These are phyloP conservation scores for Grigorovia transvaalensis DNA, from an alignment of 805 yeast species.

Conservation along the genomic window DNA sequence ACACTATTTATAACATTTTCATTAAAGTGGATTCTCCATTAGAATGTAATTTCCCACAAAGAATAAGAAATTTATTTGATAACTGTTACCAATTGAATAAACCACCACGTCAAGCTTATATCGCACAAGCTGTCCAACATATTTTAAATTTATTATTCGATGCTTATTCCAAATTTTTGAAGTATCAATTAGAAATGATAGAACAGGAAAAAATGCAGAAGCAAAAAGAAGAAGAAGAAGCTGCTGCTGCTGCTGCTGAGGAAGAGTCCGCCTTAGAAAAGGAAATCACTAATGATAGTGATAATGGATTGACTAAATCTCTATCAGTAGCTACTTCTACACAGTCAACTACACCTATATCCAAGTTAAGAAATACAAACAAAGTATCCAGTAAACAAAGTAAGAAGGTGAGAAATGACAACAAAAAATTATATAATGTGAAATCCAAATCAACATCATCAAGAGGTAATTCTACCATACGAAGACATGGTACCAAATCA, in stretches of 20 bases:
- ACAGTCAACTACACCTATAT: neutral
- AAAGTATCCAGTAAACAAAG: neutral
- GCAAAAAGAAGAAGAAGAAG: neutral
- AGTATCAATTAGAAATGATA: neutral
- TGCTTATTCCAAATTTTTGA: conserved; percentile 16
- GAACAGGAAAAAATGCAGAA: neutral
- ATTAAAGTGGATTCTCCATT: conserved; percentile 19
- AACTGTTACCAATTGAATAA: conserved; percentile 7
- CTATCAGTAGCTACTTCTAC: neutral
- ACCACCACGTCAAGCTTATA: conserved; percentile 12
- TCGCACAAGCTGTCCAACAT: conserved; percentile 19
- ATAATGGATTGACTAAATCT: neutral
- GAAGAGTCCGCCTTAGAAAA: neutral
- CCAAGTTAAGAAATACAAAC: neutral
- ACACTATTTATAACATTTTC: conserved; percentile 14
- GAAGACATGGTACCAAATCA: neutral
- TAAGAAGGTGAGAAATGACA: neutral
- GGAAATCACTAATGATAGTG: neutral
- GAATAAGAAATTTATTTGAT: conserved; percentile 15
- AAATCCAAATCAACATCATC: neutral
- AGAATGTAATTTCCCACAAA: conserved; percentile 26
- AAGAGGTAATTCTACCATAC: neutral
- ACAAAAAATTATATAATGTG: neutral
- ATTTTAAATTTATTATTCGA: conserved; percentile 19
- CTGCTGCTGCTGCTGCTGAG: neutral